Conservation (phyloP, 495 filamentous ascomycete species). For the Neurospora sp. region DNA sequence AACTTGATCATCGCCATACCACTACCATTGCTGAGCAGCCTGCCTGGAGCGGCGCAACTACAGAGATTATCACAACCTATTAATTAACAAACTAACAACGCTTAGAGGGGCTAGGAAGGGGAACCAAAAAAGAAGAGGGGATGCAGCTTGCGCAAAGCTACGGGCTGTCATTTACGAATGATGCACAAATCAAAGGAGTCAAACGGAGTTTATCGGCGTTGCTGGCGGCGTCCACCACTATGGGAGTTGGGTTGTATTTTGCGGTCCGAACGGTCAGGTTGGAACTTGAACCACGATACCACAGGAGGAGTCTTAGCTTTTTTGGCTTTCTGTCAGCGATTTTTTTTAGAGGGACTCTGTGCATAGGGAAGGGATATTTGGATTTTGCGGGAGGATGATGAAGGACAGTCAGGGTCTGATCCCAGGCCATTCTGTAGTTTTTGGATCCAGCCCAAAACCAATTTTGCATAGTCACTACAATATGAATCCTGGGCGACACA, state of each 20-base stretch:
- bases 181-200: constrained; percentile 7
- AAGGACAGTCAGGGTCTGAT: background rate
- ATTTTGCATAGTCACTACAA: background rate
- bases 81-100: background rate
- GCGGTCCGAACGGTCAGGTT: background rate
- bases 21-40: background rate
- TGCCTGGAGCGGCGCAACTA: background rate
- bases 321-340: background rate
- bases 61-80: background rate
- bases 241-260: background rate
- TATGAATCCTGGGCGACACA: background rate
- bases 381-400: background rate
- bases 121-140: background rate
- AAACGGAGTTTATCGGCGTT: constrained; percentile 14
- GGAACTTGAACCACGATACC: background rate
- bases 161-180: background rate
- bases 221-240: constrained; percentile 12
- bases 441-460: background rate
- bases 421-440: background rate
- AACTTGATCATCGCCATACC: background rate
- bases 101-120: background rate
- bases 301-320: background rate
- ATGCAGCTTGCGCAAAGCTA: background rate
- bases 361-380: background rate
- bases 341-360: background rate